phyloP scores from a whole-genome alignment of 768 basidiomycete species.

The Mycena venus region DNA sequence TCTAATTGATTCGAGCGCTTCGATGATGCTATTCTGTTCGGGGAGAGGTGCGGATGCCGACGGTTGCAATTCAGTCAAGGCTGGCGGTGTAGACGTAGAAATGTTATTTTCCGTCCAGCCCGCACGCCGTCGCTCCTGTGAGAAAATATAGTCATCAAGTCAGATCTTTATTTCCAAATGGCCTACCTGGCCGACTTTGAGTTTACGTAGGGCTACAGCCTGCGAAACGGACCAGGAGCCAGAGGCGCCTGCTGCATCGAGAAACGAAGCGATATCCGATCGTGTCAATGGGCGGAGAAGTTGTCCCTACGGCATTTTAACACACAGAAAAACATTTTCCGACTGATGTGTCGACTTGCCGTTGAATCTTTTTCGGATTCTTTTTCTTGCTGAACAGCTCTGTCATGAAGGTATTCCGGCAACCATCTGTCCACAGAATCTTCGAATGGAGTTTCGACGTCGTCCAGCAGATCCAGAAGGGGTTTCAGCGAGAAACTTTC shows the following conservation, averaged over 20 bases:
- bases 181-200: conserved; percentile 60
- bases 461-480: conserved; percentile 27
- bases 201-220: conserved; percentile 55
- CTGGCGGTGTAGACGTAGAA: conserved; percentile 30
- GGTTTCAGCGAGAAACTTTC: conserved; percentile 28
- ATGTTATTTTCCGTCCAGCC: conserved; percentile 36
- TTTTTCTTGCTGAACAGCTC: conserved; percentile 40
- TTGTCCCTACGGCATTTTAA: conserved; percentile 44
- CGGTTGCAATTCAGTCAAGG: conserved; percentile 52
- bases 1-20: conserved; percentile 66
- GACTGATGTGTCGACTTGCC: conserved; percentile 33
- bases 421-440: conserved; percentile 46
- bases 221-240: conserved; percentile 43
- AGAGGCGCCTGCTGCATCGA: conserved; percentile 38
- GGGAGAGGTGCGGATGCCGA: conserved; percentile 39
- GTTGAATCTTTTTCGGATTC: conserved; percentile 33
- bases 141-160: background rate
- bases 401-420: conserved; percentile 49
- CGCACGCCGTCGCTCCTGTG: conserved; percentile 49
- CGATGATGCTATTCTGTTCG: conserved; percentile 51
- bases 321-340: background rate
- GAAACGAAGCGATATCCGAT: conserved; percentile 54
- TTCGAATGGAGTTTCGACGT: conserved; percentile 46
- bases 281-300: conserved; percentile 56
- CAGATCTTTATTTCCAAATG: background rate